phyloP scores from a whole-genome alignment of 768 basidiomycete genomes.

The Calocera viscosa region DNA sequence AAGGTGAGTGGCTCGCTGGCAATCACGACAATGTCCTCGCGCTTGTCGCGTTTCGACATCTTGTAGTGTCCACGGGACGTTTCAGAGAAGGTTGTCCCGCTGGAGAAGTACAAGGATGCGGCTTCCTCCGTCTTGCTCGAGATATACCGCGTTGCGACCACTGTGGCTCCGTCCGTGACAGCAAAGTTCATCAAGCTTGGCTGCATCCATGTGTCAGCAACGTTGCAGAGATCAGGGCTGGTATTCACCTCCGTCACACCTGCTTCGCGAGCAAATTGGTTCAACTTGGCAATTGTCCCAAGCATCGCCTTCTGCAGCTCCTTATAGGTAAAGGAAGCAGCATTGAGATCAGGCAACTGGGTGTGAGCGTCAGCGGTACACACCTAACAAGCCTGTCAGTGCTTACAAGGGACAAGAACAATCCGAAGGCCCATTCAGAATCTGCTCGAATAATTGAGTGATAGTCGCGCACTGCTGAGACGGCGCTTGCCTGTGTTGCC shows the following conservation, averaged over 20 bases:
- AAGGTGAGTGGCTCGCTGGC: conserved; percentile 93
- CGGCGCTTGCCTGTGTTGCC: conserved; percentile 70
- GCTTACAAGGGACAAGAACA: conserved; percentile 69
- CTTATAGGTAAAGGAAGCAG: conserved; percentile 57
- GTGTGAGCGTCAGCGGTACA: not conserved
- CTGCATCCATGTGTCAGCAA: conserved; percentile 26
- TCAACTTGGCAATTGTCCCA: conserved; percentile 70
- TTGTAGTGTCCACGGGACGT: conserved; percentile 79
- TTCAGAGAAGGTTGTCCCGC: conserved; percentile 87
- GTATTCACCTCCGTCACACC: conserved; percentile 53
- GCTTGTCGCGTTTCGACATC: conserved; percentile 91
- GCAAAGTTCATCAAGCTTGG: conserved; percentile 93
- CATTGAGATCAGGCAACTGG: conserved; percentile 70
- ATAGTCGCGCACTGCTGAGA: conserved; percentile 3
- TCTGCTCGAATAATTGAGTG: conserved; percentile 36
- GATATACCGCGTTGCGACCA: conserved; percentile 90
- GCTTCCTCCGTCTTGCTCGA: conserved; percentile 85
- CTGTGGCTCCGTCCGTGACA: conserved; percentile 87
- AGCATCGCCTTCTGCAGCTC: conserved; percentile 75
- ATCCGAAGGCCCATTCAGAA: conserved; percentile 93
- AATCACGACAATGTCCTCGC: conserved; percentile 93
- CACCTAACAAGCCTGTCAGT: conserved; percentile 8
- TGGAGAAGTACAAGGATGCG: conserved; percentile 91
- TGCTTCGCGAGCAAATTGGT: conserved; percentile 58
- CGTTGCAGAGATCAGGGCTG: not conserved